Conservation (phyloP, 208 protist species). For the Acanthamoeba royreba region DNA sequence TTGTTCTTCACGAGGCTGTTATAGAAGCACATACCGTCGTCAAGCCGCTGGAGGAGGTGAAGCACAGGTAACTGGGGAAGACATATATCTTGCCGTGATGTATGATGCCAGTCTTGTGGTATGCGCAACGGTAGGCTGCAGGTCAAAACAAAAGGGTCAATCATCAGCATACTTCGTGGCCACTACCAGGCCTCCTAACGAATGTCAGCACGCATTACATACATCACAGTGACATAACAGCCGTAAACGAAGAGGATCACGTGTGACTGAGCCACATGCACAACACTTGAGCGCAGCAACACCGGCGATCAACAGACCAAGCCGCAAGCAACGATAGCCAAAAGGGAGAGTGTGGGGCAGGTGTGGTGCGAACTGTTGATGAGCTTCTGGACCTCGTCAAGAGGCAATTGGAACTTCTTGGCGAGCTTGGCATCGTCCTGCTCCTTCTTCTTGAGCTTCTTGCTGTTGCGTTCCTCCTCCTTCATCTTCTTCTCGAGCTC, state of each 20-base stretch:
- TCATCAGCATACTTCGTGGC: no score
- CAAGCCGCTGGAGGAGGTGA: conserved; percentile 8
- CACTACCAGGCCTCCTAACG: no score
- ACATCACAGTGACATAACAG: no score
- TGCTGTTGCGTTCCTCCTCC: conserved; percentile 11
- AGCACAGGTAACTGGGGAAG: conserved; percentile 14
- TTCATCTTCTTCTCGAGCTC: conserved; percentile 37
- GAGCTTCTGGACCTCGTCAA: neutral
- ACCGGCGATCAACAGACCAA: neutral
- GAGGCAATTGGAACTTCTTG: conserved; percentile 2
- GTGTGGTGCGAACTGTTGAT: neutral
- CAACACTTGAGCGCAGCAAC: no score
- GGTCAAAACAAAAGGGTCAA: no score
- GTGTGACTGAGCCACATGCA: no score
- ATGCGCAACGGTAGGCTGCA: conserved; percentile 23
- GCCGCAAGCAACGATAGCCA: neutral
- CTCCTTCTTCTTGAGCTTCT: conserved; percentile 23
- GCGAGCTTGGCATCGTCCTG: neutral
- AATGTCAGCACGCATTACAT: no score
- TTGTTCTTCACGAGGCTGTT: neutral
- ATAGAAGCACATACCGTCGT: neutral
- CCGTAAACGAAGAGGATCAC: no score
- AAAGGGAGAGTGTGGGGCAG: neutral
- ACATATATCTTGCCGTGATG: conserved; percentile 43
- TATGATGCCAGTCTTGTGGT: conserved; percentile 39